A percentile compares a stretch with the other conserved stretches of the same genome.
Evolutionary conservation across 306 rosid species (phyloP).

Genomic region (Vicia villosa): DNA sequence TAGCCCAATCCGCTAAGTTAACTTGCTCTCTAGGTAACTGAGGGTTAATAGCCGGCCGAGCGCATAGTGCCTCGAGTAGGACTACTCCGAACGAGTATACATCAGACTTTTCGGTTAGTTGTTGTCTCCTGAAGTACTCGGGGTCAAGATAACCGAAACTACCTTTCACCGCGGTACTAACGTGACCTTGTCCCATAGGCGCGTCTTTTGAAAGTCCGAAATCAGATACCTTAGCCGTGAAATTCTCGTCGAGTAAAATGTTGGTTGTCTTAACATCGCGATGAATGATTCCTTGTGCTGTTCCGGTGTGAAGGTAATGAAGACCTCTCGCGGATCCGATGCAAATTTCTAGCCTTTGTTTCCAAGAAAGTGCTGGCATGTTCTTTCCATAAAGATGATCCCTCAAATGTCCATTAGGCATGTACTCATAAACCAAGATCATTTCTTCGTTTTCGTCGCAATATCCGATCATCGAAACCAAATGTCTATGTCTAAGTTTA

Average conservation of each 20-base stretch:
- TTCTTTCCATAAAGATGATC: constrained; percentile 72
- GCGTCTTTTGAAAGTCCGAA: constrained; percentile 68
- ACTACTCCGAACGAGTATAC: constrained; percentile 71
- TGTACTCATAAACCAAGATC: constrained; percentile 65
- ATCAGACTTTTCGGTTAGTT: constrained; percentile 63
- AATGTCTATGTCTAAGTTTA: constrained; percentile 61
- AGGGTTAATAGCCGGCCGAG: constrained; percentile 63
- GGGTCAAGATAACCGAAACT: constrained; percentile 73
- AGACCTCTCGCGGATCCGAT: constrained; percentile 64
- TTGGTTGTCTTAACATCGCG: constrained; percentile 67
- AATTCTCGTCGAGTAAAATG: constrained; percentile 56
- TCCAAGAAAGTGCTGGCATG: constrained; percentile 53
- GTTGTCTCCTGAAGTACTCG: constrained; percentile 68
- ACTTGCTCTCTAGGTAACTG: constrained; percentile 62
- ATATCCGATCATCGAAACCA: constrained; percentile 64
- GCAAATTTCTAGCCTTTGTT: constrained; percentile 58
- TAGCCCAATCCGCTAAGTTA: constrained; percentile 65
- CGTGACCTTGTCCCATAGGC: constrained; percentile 62
- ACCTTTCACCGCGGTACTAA: constrained; percentile 69
- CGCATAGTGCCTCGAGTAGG: constrained; percentile 56
- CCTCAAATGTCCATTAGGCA: constrained; percentile 60
- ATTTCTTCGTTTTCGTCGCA: constrained; percentile 63
- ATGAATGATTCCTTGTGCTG: constrained; percentile 66
- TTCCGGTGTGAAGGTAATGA: constrained; percentile 70
- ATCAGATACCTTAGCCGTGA: constrained; percentile 67